Base-by-base conservation (phyloP, 148 eudicot species). In the Chenopodium quinoa region DNA sequence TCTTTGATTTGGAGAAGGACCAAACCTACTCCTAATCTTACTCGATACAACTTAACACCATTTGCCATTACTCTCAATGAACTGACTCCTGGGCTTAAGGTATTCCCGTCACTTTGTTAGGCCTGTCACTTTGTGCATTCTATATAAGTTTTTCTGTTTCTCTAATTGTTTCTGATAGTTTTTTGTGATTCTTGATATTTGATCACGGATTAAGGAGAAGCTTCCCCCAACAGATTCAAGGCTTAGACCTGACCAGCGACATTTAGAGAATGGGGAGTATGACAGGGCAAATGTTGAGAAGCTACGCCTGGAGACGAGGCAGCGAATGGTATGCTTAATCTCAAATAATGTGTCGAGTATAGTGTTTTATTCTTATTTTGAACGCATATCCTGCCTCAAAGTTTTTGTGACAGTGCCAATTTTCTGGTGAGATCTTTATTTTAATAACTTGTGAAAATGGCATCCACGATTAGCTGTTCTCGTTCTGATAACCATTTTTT, bases 201-300 rank as follows among this genome's bases (percentile, higher is more conserved):
- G 72, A 82, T 90, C 29, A 86, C 82, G 86, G 80, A 79, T 86
- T 80, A 86, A 95, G 98, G 97, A 93, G 86, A 93, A 85, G 87
- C 94, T 95, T 62, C 99, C 97, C 4, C 93, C 97, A 23, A 95
- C 97, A 4, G 97, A 95, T 84, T 95, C 97, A 66, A 93, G 99
- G 81, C 91, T 95, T 34, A 92, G 99, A 87, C 97, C 99, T 54
- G 99, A 95, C 75, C 99, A 95, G 86, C 86, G 99, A 34, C 88
- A 91, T 89, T 85, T 95, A 46, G 99, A 93, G 86, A 95, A 95
- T 71, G 99, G 99, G 60, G 97, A 95, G 83, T 95, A 88, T 81
- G 97, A 92, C 27, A 91, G 86, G 82, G 97, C 99, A 60, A 92
- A 95, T 85, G 83, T 86, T 71, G 99, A 95, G 92, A 95, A 95